Evolutionary conservation across 2,329 filamentous ascomycete species (phyloP), one percentile per base, ranked within the genome.

Genomic region (Leptographium galeiforme): DNA sequence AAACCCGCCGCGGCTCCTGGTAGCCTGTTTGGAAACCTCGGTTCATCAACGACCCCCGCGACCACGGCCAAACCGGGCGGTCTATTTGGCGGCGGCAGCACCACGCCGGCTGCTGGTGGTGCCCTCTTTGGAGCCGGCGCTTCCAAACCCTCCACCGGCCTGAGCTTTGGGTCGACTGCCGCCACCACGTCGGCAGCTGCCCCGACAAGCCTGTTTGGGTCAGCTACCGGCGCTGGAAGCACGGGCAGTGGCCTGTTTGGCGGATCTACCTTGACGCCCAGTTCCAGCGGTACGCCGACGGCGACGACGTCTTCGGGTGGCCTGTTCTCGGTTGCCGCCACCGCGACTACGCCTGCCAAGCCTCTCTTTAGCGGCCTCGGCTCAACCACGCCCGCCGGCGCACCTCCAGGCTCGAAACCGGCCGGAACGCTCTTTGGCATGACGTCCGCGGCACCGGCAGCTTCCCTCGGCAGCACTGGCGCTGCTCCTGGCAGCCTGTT

Each of bases 361-460:
- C 70, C 74, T 14, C 57, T 68, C 51, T 71, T 76, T 52, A 59
- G 61, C 34, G 56, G 64, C 30, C 60, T 76, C 39, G 66, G 68
- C 55, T 78, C 76, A 30, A 78, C 75, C 5, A 78, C 76, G 43
- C 75, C 76, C 18, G 75, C 76, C 36, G 76, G 76, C 43, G 70
- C 72, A 12, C 76, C 76, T 53, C 74, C 75, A 1, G 61, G 67
- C 8, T 68, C 67, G 33, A 68, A 69, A 55, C 57, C 60, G 49
- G 48, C 54, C 2, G 19, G 51, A 2, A 43, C 45, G 3, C 49
- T 61, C 5, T 40, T 56, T 59, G 48, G 47, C 32, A 18, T 33
- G n/a, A 44, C 41, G 56, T 16, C 51, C 25, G 45, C 49, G 4
- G 45, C 57, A 1, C n/a, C 49, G 12, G 12, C 50, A 1, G 34